These are phyloP conservation scores for Podospora pseudoanserina DNA, from an alignment of 495 filamentous ascomycete genomes.

Conservation along the genomic window DNA sequence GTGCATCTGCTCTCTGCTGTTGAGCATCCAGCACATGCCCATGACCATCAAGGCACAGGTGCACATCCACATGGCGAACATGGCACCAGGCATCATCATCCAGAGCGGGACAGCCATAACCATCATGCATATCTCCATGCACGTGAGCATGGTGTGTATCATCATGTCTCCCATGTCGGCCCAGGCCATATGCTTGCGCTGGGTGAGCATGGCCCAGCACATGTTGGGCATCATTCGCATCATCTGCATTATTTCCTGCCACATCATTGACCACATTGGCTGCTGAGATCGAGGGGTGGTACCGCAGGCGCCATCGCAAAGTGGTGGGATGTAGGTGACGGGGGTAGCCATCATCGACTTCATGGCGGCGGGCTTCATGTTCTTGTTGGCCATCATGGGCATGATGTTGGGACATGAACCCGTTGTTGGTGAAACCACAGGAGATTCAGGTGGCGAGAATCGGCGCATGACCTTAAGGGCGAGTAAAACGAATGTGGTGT, in stretches of 20 bases:
- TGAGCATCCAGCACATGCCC: slow-evolving; percentile 27
- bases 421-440: not conserved
- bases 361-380: slow-evolving; percentile 3
- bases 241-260: slow-evolving; percentile 27
- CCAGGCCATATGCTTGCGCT: slow-evolving; percentile 21
- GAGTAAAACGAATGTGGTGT: not conserved
- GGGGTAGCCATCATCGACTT: slow-evolving; percentile 10
- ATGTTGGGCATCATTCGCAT: slow-evolving; percentile 24
- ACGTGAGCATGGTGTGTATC: slow-evolving; percentile 25
- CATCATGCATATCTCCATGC: slow-evolving; percentile 32
- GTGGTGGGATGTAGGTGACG: slow-evolving; percentile 34
- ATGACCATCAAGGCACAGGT: slow-evolving; percentile 22
- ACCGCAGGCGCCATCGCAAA: slow-evolving; percentile 37
- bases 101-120: slow-evolving; percentile 29
- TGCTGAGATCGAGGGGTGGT: slow-evolving; percentile 34
- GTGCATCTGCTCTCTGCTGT: slow-evolving; percentile 22
- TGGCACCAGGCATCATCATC: slow-evolving; percentile 29
- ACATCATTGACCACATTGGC: slow-evolving; percentile 21
- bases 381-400: slow-evolving; percentile 1
- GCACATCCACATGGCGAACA: slow-evolving; percentile 27
- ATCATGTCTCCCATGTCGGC: slow-evolving; percentile 22
- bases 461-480: slow-evolving; percentile 3
- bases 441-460: not conserved
- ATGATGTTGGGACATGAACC: not conserved
- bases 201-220: slow-evolving; percentile 24